These are phyloP conservation scores for Populus tremula DNA, from an alignment of 345 rosid genomes.

Conservation along the genomic window DNA sequence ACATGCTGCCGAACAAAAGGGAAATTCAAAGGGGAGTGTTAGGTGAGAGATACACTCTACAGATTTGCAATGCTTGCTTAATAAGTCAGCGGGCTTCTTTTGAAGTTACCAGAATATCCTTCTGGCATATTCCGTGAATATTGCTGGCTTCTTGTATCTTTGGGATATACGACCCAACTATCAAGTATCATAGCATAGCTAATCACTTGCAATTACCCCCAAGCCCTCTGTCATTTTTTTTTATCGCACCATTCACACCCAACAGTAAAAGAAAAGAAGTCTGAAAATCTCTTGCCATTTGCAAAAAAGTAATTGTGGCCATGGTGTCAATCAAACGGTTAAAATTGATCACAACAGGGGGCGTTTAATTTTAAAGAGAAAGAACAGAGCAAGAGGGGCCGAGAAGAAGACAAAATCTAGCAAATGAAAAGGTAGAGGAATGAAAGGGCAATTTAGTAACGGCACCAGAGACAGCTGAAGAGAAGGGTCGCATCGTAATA, in stretches of 20 bases:
- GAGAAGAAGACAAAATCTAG: too few relatives aligned
- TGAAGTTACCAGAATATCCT: constrained; percentile 9
- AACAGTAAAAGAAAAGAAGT: too few relatives aligned
- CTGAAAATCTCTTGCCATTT: too few relatives aligned
- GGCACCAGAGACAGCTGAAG: background rate
- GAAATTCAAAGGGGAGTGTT: background rate
- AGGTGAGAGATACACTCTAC: background rate
- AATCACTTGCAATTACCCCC: background rate
- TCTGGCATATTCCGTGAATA: background rate
- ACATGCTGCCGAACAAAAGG: too few relatives aligned
- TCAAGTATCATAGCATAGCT: background rate
- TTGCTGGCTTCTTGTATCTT: background rate
- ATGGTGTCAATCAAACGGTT: background rate
- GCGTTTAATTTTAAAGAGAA: background rate
- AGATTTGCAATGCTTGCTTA: background rate
- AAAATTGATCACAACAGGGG: background rate
- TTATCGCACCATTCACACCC: too few relatives aligned
- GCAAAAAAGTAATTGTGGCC: too few relatives aligned
- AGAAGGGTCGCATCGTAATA: constrained; percentile 3
- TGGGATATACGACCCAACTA: background rate
- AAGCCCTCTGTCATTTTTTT: background rate
- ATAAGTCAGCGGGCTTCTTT: background rate
- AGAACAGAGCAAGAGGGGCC: too few relatives aligned
- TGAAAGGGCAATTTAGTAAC: background rate
- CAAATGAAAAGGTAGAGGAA: background rate